Conservation (phyloP, 768 basidiomycete genomes). For the Gloeopeniophorella convolvens region DNA sequence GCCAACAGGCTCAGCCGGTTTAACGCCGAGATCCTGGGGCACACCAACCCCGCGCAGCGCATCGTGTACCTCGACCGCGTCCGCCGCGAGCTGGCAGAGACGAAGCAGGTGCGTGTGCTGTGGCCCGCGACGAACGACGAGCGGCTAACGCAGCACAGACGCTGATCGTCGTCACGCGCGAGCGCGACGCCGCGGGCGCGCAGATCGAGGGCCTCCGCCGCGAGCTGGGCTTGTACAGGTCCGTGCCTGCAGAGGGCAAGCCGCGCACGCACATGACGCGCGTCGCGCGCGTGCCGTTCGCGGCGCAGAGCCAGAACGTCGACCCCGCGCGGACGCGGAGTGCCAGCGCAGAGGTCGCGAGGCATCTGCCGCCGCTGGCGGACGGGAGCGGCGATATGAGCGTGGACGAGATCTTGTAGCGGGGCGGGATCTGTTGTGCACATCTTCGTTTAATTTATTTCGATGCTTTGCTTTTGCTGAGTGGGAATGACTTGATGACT, state of each 20-base stretch:
- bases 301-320: constrained; percentile 20
- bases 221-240: constrained; percentile 32
- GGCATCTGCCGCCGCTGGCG: constrained; percentile 17
- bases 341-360: constrained; percentile 1
- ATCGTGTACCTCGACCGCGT: constrained; percentile 86
- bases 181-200: constrained; percentile 26
- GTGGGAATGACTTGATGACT: no score
- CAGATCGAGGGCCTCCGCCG: constrained; percentile 28
- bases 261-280: constrained; percentile 31
- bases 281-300: constrained; percentile 27
- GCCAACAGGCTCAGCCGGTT: constrained; percentile 66
- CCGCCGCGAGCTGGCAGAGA: constrained; percentile 69
- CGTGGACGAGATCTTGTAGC: constrained; percentile 25
- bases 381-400: constrained; percentile 26
- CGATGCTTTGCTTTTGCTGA: no score
- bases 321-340: not conserved
- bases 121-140: no score
- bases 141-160: constrained; percentile 19
- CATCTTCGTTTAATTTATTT: no score
- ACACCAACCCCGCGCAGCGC: constrained; percentile 77
- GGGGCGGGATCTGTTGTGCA: no score
- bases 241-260: constrained; percentile 27
- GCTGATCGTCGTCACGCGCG: constrained; percentile 27
- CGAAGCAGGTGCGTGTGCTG: constrained; percentile 59
- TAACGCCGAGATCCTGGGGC: constrained; percentile 82